Percentiles rank a stretch among this genome's conserved stretches.
Evolutionary conservation across 23 red algal species (phyloP).

Genomic region (Agarophyton chilense): DNA sequence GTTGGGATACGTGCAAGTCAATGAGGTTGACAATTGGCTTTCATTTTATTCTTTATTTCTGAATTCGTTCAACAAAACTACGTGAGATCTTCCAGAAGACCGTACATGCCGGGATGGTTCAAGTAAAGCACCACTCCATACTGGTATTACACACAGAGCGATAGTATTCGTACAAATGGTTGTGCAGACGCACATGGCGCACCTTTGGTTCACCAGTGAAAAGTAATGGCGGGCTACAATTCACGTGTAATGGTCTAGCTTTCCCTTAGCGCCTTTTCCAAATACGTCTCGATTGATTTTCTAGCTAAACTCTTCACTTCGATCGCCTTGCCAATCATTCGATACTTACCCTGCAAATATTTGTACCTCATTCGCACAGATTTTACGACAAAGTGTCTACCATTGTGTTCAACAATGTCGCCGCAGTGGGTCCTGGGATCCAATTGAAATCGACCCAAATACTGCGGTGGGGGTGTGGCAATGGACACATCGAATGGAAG

Average conservation of each 20-base stretch:
- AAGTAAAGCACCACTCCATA: no score
- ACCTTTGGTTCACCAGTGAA: background rate
- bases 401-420: slow-evolving; percentile 53
- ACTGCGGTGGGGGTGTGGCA: slow-evolving; percentile 25
- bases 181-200: background rate
- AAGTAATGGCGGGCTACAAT: background rate
- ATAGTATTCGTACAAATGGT: no score
- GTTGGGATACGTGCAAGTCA: no score
- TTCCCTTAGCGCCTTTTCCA: slow-evolving; percentile 43
- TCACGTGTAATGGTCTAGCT: slow-evolving; percentile 30
- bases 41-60: no score
- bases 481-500: slow-evolving; percentile 64
- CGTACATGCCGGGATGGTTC: no score
- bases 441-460: slow-evolving; percentile 50
- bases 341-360: slow-evolving; percentile 19
- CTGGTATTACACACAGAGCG: no score
- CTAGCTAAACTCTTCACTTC: slow-evolving; percentile 66
- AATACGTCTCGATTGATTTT: slow-evolving; percentile 53
- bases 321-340: slow-evolving; percentile 48
- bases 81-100: no score
- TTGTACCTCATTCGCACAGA: slow-evolving; percentile 44
- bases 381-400: slow-evolving; percentile 55
- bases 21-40: no score
- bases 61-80: no score
- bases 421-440: slow-evolving; percentile 66